Percentiles rank a stretch among this genome's conserved stretches.
These are phyloP conservation scores for Diaporthe sp. DNA, from an alignment of 2,329 filamentous ascomycete species.

Conservation along the genomic window DNA sequence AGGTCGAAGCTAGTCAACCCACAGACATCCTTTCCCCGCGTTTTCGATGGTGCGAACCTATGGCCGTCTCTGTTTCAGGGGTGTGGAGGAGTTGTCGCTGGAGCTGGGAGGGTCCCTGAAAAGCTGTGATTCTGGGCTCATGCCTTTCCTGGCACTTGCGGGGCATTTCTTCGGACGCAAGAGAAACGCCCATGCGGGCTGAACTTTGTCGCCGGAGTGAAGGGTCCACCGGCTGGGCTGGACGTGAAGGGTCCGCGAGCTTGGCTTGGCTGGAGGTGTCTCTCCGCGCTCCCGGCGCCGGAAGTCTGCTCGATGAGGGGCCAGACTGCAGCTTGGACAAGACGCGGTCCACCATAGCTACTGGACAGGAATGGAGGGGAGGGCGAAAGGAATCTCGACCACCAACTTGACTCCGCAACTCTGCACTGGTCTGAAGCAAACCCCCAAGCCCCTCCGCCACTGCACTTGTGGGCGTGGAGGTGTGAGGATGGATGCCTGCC, in stretches of 20 bases:
- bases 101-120: conserved; percentile 13
- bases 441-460: background rate
- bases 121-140: conserved; percentile 2
- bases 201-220: conserved; percentile 29
- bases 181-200: conserved; percentile 21
- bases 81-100: background rate
- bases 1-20: conserved; percentile 11
- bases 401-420: background rate
- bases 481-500: background rate
- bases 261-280: background rate
- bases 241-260: background rate
- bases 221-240: conserved; percentile 23
- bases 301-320: conserved; percentile 9
- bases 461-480: background rate
- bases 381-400: conserved; percentile 2
- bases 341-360: background rate
- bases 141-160: background rate
- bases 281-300: conserved; percentile 2
- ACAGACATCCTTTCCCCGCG: conserved; percentile 34
- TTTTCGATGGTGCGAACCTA: conserved; percentile 14
- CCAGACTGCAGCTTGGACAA: background rate
- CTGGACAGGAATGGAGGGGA: background rate
- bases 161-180: conserved; percentile 16
- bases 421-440: conserved; percentile 10
- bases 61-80: conserved; percentile 27